Percentiles rank a stretch among this genome's conserved stretches.
Conservation (phyloP, 768 basidiomycete genomes). For the Gloeopeniophorella convolvens region DNA sequence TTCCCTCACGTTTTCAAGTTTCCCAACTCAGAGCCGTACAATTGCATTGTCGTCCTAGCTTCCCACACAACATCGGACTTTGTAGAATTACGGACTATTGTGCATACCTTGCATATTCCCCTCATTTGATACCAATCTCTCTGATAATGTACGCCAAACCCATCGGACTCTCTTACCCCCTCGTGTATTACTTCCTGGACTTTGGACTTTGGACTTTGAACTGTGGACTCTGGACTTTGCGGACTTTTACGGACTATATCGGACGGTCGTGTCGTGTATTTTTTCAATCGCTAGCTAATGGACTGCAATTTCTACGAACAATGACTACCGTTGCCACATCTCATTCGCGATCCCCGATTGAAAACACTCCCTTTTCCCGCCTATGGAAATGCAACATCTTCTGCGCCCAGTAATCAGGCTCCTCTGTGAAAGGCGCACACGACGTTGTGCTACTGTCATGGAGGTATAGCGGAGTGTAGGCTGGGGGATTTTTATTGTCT, state of each 20-base stretch:
- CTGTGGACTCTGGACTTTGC: background rate
- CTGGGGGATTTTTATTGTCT: no score
- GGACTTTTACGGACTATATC: slow-evolving; percentile 4
- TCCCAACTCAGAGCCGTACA: slow-evolving; percentile 11
- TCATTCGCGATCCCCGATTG: no score
- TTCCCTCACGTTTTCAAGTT: background rate
- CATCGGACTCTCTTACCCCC: slow-evolving; percentile 4
- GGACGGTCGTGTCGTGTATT: slow-evolving; percentile 14
- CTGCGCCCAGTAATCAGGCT: no score
- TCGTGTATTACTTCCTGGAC: slow-evolving; percentile 7
- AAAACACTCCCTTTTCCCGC: no score
- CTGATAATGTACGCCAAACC: slow-evolving; percentile 15
- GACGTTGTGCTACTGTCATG: no score
- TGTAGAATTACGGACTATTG: slow-evolving; percentile 17
- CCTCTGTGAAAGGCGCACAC: no score
- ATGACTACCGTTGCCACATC: no score
- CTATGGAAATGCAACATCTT: no score
- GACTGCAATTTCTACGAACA: no score
- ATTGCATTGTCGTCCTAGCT: background rate
- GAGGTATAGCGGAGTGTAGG: no score
- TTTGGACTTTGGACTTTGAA: background rate
- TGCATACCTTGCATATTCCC: slow-evolving; percentile 8
- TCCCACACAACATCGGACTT: slow-evolving; percentile 7
- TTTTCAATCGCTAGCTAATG: no score
- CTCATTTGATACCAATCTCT: slow-evolving; percentile 5